phyloP scores from a whole-genome alignment of 306 rosid genomes.

The Lithocarpus polystachyus region DNA sequence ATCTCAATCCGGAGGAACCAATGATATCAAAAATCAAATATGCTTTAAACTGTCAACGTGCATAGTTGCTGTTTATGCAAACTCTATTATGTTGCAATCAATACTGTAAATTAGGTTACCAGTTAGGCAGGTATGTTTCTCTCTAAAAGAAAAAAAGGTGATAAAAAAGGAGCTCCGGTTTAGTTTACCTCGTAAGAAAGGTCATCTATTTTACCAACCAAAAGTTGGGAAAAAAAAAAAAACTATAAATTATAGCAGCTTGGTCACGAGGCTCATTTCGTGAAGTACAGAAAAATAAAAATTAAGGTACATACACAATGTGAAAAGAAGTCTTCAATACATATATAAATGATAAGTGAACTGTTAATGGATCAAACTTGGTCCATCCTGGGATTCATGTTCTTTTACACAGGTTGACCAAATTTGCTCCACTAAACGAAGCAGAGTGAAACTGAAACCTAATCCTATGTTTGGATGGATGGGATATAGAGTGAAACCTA shows the following conservation, averaged over 20 bases:
- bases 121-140: too few relatives aligned
- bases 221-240: too few relatives aligned
- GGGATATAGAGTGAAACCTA: not conserved
- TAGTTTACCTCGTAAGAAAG: too few relatives aligned
- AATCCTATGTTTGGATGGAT: not conserved
- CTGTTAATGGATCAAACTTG: constrained; percentile 79
- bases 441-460: not conserved
- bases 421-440: constrained; percentile 64
- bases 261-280: not conserved
- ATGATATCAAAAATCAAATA: too few relatives aligned
- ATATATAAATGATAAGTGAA: constrained; percentile 22
- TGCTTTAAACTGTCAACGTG: too few relatives aligned
- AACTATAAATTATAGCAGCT: not conserved
- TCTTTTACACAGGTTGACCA: constrained; percentile 42
- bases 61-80: too few relatives aligned
- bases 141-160: too few relatives aligned
- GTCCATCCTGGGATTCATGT: constrained; percentile 43
- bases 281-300: not conserved
- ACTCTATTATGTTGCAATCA: too few relatives aligned
- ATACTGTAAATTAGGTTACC: too few relatives aligned
- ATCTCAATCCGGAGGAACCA: too few relatives aligned
- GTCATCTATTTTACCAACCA: too few relatives aligned
- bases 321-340: not conserved
- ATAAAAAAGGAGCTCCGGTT: too few relatives aligned
- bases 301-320: not conserved